These are phyloP conservation scores for Syzygium syzygioides DNA, from an alignment of 441 rosid genomes.

Conservation along the genomic window DNA sequence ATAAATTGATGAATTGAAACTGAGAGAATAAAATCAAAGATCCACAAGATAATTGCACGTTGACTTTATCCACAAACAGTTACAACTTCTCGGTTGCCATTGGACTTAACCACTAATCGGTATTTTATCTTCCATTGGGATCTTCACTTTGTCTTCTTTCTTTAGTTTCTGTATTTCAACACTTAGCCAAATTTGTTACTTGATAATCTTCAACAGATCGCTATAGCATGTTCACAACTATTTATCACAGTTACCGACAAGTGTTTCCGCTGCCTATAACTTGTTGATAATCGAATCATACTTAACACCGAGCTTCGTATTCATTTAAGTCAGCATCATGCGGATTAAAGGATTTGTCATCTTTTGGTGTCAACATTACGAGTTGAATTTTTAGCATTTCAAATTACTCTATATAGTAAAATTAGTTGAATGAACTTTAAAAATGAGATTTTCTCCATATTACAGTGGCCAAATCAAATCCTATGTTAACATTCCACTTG, in stretches of 20 bases:
- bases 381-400: background rate
- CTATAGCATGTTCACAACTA: background rate
- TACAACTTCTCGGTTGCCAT: background rate
- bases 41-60: background rate
- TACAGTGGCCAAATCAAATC: background rate
- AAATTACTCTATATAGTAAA: background rate
- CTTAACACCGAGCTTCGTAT: background rate
- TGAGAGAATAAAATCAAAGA: too few relatives aligned
- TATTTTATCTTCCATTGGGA: background rate
- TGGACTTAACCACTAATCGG: background rate
- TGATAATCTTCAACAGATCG: background rate
- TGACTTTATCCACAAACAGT: background rate
- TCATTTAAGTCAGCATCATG: background rate
- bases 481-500: background rate
- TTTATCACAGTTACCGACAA: background rate
- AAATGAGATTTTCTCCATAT: background rate
- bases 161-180: background rate
- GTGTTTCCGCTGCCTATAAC: fast-evolving
- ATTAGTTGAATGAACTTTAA: background rate
- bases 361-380: background rate
- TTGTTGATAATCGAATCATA: background rate
- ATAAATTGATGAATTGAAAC: background rate
- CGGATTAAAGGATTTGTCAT: background rate
- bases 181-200: background rate
- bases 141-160: background rate